Conservation (phyloP, 2,329 filamentous ascomycete species). For the Botryosphaeria dothidea region DNA sequence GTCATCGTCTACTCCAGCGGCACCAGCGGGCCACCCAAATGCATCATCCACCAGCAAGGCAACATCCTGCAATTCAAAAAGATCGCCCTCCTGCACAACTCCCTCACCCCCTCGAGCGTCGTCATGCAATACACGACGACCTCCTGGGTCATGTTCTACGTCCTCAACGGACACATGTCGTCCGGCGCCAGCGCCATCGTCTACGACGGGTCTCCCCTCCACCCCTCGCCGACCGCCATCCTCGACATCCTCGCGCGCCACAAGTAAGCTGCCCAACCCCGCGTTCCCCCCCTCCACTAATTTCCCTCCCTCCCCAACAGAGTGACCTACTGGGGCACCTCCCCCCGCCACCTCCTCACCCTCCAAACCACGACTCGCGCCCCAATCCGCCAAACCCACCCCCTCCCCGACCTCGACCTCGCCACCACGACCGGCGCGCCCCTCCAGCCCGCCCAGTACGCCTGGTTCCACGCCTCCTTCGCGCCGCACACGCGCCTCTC, state of each 20-base stretch:
- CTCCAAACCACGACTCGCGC: slow-evolving; percentile 38
- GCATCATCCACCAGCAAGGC: slow-evolving; percentile 48
- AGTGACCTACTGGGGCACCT: slow-evolving; percentile 73
- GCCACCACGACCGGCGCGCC: slow-evolving; percentile 83
- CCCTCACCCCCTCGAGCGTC: slow-evolving; percentile 39
- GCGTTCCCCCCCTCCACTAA: not conserved
- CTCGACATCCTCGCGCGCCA: slow-evolving; percentile 56
- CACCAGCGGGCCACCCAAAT: slow-evolving; percentile 48
- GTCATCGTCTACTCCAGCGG: slow-evolving; percentile 48
- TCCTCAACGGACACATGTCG: slow-evolving; percentile 42
- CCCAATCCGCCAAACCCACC: slow-evolving; percentile 47
- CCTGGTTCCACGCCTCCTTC: slow-evolving; percentile 81
- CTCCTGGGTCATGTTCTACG: slow-evolving; percentile 46
- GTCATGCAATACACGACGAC: slow-evolving; percentile 51
- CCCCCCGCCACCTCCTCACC: slow-evolving; percentile 75
- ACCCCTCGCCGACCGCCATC: slow-evolving; percentile 66
- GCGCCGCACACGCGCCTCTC: slow-evolving; percentile 65
- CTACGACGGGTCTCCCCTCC: slow-evolving; percentile 84
- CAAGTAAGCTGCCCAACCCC: not conserved
- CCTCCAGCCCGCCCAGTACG: slow-evolving; percentile 71
- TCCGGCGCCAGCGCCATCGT: slow-evolving; percentile 64
- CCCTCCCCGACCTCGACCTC: slow-evolving; percentile 61
- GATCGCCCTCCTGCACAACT: slow-evolving; percentile 46
- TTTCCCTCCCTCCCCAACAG: slow-evolving; percentile 50
- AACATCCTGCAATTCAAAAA: slow-evolving; percentile 48